Evolutionary conservation across 2,329 filamentous ascomycete species (phyloP).

Genomic region (Monosporascus ibericus): DNA sequence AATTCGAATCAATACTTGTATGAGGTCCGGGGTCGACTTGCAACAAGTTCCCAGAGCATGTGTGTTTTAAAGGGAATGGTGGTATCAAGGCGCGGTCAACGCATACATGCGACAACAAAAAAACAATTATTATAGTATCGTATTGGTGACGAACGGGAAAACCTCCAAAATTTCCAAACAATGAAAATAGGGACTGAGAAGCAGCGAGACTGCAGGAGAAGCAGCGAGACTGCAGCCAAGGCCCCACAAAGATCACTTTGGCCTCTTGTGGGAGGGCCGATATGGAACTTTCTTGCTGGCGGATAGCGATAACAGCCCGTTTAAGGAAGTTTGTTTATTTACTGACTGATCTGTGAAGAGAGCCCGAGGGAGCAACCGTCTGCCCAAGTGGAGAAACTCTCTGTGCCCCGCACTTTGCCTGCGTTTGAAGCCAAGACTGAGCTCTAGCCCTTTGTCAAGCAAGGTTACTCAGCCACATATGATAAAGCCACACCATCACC

Average conservation of each 20-base stretch:
- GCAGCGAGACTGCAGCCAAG: background rate
- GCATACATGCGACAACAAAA: slow-evolving; percentile 19
- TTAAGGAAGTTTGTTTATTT: slow-evolving; percentile 33
- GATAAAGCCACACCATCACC: too few species aligned
- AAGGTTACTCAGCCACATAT: too few species aligned
- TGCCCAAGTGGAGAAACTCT: slow-evolving; percentile 1
- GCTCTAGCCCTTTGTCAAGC: too few species aligned
- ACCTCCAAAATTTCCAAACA: background rate
- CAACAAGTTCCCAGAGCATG: slow-evolving; percentile 1
- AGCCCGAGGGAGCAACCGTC: slow-evolving; percentile 13
- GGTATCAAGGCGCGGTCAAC: slow-evolving; percentile 17
- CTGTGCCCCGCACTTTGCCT: background rate
- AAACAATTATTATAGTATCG: background rate
- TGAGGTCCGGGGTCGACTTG: background rate
- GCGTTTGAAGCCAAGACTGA: too few species aligned
- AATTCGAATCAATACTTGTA: background rate
- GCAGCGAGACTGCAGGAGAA: background rate
- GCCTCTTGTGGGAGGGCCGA: background rate
- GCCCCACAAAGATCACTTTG: background rate
- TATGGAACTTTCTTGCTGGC: background rate
- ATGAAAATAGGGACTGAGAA: background rate
- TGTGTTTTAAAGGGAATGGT: background rate
- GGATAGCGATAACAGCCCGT: slow-evolving; percentile 12
- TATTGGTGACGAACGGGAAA: background rate
- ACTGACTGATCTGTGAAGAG: slow-evolving; percentile 12